Percentiles rank a stretch among this genome's conserved stretches.
Conservation (phyloP, 495 filamentous ascomycete species). For the Penicillium subrubescens region DNA sequence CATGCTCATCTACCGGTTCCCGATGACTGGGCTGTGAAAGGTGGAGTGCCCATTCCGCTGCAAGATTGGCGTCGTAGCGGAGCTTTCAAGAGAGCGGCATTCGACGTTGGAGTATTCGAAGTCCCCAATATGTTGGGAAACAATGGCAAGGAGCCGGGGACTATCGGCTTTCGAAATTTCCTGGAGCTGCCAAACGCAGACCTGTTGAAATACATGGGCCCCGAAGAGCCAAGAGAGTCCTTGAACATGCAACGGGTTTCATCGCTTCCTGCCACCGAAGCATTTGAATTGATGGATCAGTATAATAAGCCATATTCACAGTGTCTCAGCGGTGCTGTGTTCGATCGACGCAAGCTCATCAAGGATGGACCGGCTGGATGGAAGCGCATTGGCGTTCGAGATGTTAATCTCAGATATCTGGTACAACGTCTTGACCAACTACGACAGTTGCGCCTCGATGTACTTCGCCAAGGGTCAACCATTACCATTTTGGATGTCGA, state of each 20-base stretch:
- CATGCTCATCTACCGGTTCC: conserved; percentile 48
- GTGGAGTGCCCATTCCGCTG: conserved; percentile 30
- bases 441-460: conserved; percentile 40
- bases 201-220: conserved; percentile 46
- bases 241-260: conserved; percentile 37
- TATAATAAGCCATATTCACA: conserved; percentile 37
- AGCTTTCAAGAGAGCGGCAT: conserved; percentile 52
- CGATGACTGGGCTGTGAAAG: conserved; percentile 39
- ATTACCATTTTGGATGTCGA: conserved; percentile 49
- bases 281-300: conserved; percentile 43
- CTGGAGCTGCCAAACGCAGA: conserved; percentile 70
- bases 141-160: conserved; percentile 69
- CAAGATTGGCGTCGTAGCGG: conserved; percentile 30
- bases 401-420: conserved; percentile 36
- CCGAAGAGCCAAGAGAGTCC: conserved; percentile 29
- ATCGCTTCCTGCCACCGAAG: conserved; percentile 32
- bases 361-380: conserved; percentile 39
- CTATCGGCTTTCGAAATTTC: conserved; percentile 73
- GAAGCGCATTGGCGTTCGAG: conserved; percentile 47
- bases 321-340: conserved; percentile 35
- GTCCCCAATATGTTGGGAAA: conserved; percentile 76
- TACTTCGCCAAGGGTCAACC: conserved; percentile 32
- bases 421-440: conserved; percentile 48
- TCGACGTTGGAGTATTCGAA: conserved; percentile 59
- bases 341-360: conserved; percentile 40